These are phyloP conservation scores for Priceomyces carsonii DNA, from an alignment of 805 yeast species.

Conservation along the genomic window DNA sequence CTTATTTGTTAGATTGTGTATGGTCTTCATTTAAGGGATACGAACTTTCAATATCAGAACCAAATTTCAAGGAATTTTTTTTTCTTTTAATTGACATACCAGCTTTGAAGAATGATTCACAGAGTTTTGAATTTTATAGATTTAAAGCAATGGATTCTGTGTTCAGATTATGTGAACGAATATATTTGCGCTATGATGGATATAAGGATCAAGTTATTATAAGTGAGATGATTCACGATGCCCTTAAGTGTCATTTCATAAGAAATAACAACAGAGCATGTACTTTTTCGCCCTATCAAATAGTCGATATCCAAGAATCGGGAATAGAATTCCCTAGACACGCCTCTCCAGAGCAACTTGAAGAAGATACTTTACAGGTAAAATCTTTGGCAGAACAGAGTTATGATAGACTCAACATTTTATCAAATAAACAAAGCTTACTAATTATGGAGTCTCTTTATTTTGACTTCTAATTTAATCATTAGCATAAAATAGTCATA, in stretches of 20 bases:
- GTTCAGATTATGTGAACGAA: constrained; percentile 16
- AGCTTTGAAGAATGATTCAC: constrained; percentile 8
- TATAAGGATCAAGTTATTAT: constrained; percentile 27
- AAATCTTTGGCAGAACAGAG: not conserved
- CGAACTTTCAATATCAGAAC: constrained; percentile 19
- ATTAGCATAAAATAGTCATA: constrained; percentile 3
- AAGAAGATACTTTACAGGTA: not conserved
- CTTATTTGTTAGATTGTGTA: constrained; percentile 22
- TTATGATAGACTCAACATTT: constrained; percentile 1
- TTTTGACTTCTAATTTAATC: constrained; percentile 2
- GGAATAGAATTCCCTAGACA: constrained; percentile 3
- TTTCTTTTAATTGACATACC: constrained; percentile 21
- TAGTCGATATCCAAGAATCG: constrained; percentile 8
- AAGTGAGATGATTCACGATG: constrained; percentile 1
- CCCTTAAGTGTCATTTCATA: not conserved
- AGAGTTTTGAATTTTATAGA: constrained; percentile 6
- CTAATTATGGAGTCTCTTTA: constrained; percentile 1
- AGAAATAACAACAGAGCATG: no score
- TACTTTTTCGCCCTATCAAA: constrained; percentile 7
- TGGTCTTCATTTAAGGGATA: constrained; percentile 14
- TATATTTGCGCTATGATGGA: constrained; percentile 31
- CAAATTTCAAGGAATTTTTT: constrained; percentile 24
- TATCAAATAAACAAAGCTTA: not conserved
- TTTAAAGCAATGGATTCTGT: constrained; percentile 7
- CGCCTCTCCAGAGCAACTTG: not conserved